Percentiles rank a stretch among this genome's conserved stretches.
phyloP scores from a whole-genome alignment of 306 rosid species.

The Malus asiatica region DNA sequence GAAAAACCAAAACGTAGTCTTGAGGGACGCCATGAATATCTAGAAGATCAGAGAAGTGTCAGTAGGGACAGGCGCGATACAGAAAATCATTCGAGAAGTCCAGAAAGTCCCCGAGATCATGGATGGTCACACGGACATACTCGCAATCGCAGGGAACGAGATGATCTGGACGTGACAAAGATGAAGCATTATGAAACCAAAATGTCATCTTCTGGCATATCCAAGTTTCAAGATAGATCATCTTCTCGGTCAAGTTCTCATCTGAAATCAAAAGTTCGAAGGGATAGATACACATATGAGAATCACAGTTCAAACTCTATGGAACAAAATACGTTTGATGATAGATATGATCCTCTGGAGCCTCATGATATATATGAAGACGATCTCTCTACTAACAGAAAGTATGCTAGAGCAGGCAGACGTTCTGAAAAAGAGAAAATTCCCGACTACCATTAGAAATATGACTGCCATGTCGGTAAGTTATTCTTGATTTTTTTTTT shows the following conservation, averaged over 20 bases:
- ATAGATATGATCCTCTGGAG: constrained; percentile 65
- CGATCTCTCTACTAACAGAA: constrained; percentile 26
- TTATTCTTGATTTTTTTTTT: constrained; percentile 3
- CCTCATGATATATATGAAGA: constrained; percentile 33
- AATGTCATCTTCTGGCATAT: constrained; percentile 17
- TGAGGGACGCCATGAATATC: constrained; percentile 20
- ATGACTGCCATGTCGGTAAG: constrained; percentile 34
- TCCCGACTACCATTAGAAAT: constrained; percentile 6
- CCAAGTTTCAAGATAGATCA: constrained; percentile 25
- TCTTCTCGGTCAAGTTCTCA: constrained; percentile 12
- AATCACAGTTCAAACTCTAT: constrained; percentile 30
- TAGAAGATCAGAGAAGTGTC: constrained; percentile 28
- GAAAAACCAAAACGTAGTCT: constrained; percentile 27
- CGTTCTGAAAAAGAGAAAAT: constrained; percentile 1
- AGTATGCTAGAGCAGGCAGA: constrained; percentile 21
- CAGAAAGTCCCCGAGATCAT: constrained; percentile 38
- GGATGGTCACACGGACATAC: constrained; percentile 27
- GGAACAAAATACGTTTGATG: constrained; percentile 35
- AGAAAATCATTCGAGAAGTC: constrained; percentile 38
- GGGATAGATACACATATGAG: constrained; percentile 28
- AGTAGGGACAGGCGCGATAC: constrained; percentile 26
- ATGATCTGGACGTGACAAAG: constrained; percentile 20
- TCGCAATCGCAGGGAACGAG: constrained; percentile 28
- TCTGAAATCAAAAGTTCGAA: constrained; percentile 27
- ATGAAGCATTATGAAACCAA: constrained; percentile 18